Evolutionary conservation across 441 rosid genomes (phyloP).

Genomic region (Erodium moschatum): DNA sequence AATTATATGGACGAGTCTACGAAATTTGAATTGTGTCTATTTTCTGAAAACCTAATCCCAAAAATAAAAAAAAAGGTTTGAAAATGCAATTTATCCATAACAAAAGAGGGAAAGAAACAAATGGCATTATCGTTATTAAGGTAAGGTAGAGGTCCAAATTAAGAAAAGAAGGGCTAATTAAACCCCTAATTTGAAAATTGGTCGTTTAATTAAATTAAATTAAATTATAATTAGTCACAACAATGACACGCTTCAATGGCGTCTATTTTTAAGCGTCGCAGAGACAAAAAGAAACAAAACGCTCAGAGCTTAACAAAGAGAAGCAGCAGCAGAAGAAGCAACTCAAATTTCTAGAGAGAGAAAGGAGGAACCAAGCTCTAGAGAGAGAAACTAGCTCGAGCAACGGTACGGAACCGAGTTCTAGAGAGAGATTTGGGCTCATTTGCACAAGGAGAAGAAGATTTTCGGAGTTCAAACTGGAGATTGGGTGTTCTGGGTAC

Average conservation of each 20-base stretch:
- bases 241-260: conserved; percentile 9
- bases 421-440: not conserved
- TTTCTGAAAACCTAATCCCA: not conserved
- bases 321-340: not conserved
- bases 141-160: not conserved
- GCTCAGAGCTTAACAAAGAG: not conserved
- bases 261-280: not conserved
- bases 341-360: conserved; percentile 12
- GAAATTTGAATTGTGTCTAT: no score
- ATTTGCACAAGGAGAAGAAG: not conserved
- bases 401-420: conserved; percentile 2
- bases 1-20: no score
- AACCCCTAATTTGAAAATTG: not conserved
- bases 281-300: not conserved
- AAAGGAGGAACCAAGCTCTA: not conserved
- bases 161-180: not conserved
- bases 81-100: no score
- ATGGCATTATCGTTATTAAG: conserved; percentile 5
- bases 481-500: not conserved
- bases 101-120: not conserved
- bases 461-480: not conserved
- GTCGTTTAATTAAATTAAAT: not conserved
- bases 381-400: not conserved
- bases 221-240: not conserved
- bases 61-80: not conserved